Percentiles rank a stretch among this genome's conserved stretches.
phyloP scores from a whole-genome alignment of 202 grass and related monocot species.

The Digitaria exilis region DNA sequence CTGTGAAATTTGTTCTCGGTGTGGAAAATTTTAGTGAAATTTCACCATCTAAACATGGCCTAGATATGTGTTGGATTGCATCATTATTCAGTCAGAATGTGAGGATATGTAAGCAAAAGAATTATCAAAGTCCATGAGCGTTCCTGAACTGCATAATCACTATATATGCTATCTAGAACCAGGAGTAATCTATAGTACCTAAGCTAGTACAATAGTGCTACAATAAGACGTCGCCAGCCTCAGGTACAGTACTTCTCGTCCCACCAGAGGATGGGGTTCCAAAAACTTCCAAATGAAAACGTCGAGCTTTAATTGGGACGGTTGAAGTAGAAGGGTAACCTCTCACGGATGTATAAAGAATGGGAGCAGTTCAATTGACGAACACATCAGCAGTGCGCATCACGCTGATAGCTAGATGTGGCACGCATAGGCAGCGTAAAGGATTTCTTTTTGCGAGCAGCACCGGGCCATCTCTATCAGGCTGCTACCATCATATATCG shows the following conservation, averaged over 20 bases:
- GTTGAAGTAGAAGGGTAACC: background rate
- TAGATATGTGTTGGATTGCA: too few relatives aligned
- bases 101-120: too few relatives aligned
- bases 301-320: background rate
- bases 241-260: background rate
- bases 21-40: too few relatives aligned
- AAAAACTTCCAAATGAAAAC: background rate
- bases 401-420: conserved; percentile 4
- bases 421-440: background rate
- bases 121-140: too few relatives aligned
- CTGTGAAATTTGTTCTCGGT: too few relatives aligned
- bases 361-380: background rate
- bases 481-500: background rate
- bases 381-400: background rate
- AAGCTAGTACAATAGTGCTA: too few relatives aligned
- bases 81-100: too few relatives aligned
- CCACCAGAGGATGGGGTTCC: background rate
- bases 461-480: background rate
- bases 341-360: conserved; percentile 8
- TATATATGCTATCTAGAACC: too few relatives aligned
- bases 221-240: conserved; percentile 4
- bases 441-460: background rate
- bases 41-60: too few relatives aligned
- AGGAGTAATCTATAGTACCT: too few relatives aligned
- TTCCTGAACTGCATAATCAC: too few relatives aligned